These are phyloP conservation scores for Chloranthus sessilifolius DNA, from an alignment of 164 flowering plant genomes.

Conservation along the genomic window DNA sequence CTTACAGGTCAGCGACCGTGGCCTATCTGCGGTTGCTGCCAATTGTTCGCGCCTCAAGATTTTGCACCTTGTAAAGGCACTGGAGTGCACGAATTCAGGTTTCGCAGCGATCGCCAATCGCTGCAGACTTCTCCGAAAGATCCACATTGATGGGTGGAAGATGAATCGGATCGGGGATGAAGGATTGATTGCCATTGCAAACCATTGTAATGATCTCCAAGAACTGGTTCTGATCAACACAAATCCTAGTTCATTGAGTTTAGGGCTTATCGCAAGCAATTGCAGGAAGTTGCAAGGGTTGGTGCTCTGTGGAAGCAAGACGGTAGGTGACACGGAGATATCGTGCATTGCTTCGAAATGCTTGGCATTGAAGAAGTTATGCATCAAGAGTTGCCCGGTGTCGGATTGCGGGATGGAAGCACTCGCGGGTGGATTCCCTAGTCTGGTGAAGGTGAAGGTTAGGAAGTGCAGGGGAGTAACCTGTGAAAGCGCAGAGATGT, in stretches of 20 bases:
- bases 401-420: slow-evolving; percentile 66
- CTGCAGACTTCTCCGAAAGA: slow-evolving; percentile 64
- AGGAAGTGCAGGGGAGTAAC: slow-evolving; percentile 77
- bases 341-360: slow-evolving; percentile 66
- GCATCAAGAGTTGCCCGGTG: slow-evolving; percentile 72
- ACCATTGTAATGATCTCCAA: slow-evolving; percentile 46
- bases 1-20: slow-evolving; percentile 67
- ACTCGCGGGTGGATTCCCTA: slow-evolving; percentile 75
- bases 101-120: slow-evolving; percentile 40
- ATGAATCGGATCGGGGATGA: slow-evolving; percentile 74
- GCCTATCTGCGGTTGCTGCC: slow-evolving; percentile 50
- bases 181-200: slow-evolving; percentile 58
- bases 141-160: slow-evolving; percentile 86
- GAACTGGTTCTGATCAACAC: slow-evolving; percentile 76
- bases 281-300: slow-evolving; percentile 61
- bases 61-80: slow-evolving; percentile 60
- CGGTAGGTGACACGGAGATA: slow-evolving; percentile 67
- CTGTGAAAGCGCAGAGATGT: slow-evolving; percentile 45
- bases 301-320: slow-evolving; percentile 74
- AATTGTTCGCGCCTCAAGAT: slow-evolving; percentile 49
- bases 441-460: slow-evolving; percentile 76
- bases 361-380: slow-evolving; percentile 60
- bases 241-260: slow-evolving; percentile 50
- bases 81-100: slow-evolving; percentile 66
- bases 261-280: slow-evolving; percentile 44